Base-by-base conservation (phyloP, 2,329 filamentous ascomycete species). In the Waltergamsia citrina region DNA sequence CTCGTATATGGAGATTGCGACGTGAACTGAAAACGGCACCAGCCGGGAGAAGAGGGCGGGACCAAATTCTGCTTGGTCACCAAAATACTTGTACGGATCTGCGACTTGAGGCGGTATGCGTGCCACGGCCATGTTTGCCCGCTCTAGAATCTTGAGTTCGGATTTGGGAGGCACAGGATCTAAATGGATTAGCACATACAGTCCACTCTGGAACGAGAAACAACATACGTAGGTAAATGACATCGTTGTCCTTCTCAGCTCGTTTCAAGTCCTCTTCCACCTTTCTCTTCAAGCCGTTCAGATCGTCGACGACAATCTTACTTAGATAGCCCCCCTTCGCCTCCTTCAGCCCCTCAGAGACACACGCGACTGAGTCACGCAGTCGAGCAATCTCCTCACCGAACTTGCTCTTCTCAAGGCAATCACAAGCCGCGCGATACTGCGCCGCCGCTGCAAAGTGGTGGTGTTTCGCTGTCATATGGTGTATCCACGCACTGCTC, bases 401-500 rank as follows among this genome's bases (percentile, higher is more conserved):
- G 44, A 95, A 98, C 51, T 81, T 93, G 32, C 82, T 71, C 69
- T 94, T 96, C 59, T 96, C 92, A 11, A 98, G 57, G 45, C 85
- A 92, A 50, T 95, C 88, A 42, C 86, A 81, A 1, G 92, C 86
- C 18, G 90, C 86, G 11, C 92, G 71, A 47, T 90, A 96, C 53
- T 98, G 92, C 0, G 92, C 92, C 0, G 92, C 92, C 0, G 86
- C 90, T 2, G 90, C 88, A 59, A 98, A 96, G 57, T 96, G 92
- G 51, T 95, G 85, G 51, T 96, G 88, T 55, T 96, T 98, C 6
- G 90, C 92, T 18, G 84, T 88, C 73, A 93, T 88, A 53, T 96
- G 90, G 57, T 96, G 90, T 46, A 98, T 95, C 92, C 90, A 96
- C 41, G 92, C 84, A 36, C 83, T 88, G 53, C 85, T 92, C 44